Percentiles rank a stretch among this genome's conserved stretches.
These are phyloP conservation scores for Clathrospora elynae DNA, from an alignment of 2,329 filamentous ascomycete genomes.

Conservation along the genomic window DNA sequence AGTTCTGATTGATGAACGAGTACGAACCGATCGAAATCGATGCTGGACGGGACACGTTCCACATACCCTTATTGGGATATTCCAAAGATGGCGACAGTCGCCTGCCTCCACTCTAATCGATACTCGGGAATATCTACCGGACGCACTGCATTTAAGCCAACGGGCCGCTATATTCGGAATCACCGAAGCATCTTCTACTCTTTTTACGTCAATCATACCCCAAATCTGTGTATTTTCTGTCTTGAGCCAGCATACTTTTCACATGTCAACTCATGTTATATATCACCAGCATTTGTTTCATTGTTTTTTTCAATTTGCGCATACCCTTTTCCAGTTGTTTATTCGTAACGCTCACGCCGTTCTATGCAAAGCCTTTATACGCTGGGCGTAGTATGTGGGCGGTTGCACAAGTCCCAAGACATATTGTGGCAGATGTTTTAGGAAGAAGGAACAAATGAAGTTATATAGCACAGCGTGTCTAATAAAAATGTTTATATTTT, in stretches of 20 bases:
- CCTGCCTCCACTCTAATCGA: neutral
- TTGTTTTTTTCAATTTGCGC: conserved; percentile 27
- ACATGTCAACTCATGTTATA: conserved; percentile 9
- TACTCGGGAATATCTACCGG: neutral
- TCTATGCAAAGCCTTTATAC: conserved; percentile 8
- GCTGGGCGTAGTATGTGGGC: conserved; percentile 22
- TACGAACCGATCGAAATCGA: too few relatives aligned
- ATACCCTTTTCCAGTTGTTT: conserved; percentile 34
- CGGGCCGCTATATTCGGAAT: neutral
- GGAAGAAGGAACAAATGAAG: neutral
- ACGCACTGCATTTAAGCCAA: neutral
- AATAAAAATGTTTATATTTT: neutral
- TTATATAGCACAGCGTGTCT: neutral
- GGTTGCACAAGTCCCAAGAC: too few relatives aligned
- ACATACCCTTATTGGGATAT: neutral
- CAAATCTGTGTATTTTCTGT: conserved; percentile 4
- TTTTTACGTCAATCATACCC: conserved; percentile 1
- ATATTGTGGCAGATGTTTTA: neutral
- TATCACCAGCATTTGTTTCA: conserved; percentile 14
- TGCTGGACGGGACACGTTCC: too few relatives aligned
- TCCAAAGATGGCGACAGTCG: too few relatives aligned
- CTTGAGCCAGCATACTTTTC: conserved; percentile 9
- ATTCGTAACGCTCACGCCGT: conserved; percentile 21
- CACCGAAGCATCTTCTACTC: conserved; percentile 3
- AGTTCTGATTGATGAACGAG: conserved; percentile 29